Percentiles rank a stretch among this genome's conserved stretches.
Conservation (phyloP, 176 grass and related monocot genomes). For the Microstegium vimineum region DNA sequence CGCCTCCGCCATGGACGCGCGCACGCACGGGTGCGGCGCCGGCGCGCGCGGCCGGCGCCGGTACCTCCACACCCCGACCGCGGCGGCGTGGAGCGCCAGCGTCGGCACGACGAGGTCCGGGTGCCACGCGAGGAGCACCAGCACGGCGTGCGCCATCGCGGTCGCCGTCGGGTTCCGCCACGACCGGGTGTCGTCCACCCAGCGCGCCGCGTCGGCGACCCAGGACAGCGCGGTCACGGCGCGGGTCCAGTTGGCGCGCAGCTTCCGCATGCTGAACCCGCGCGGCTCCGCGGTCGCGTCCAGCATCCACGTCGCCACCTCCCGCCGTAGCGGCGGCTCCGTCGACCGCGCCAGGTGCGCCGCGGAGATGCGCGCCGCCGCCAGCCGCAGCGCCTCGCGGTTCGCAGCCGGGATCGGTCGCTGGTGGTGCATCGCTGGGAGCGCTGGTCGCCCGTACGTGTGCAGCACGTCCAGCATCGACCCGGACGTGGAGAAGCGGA, state of each 20-base stretch:
- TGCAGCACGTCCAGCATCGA: constrained; percentile 58
- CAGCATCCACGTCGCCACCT: constrained; percentile 78
- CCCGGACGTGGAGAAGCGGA: constrained; percentile 63
- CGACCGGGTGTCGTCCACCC: constrained; percentile 60
- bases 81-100: constrained; percentile 46
- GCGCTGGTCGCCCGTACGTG: constrained; percentile 51
- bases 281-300: constrained; percentile 70
- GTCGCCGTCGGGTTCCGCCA: constrained; percentile 74
- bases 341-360: constrained; percentile 55
- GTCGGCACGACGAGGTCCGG: constrained; percentile 77
- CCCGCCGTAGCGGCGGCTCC: constrained; percentile 74
- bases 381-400: constrained; percentile 55
- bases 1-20: constrained; percentile 68
- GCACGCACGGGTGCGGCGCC: constrained; percentile 55
- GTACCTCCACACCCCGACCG: constrained; percentile 60
- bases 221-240: constrained; percentile 60
- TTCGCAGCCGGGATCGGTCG: constrained; percentile 38
- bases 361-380: constrained; percentile 56
- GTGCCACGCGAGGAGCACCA: constrained; percentile 80
- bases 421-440: constrained; percentile 73
- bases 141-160: constrained; percentile 61
- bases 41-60: constrained; percentile 37
- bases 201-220: constrained; percentile 49
- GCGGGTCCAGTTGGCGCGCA: constrained; percentile 86
- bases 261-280: constrained; percentile 92